These are phyloP conservation scores for Lepiota brunneoincarnata DNA, from an alignment of 768 basidiomycete species.

Conservation along the genomic window DNA sequence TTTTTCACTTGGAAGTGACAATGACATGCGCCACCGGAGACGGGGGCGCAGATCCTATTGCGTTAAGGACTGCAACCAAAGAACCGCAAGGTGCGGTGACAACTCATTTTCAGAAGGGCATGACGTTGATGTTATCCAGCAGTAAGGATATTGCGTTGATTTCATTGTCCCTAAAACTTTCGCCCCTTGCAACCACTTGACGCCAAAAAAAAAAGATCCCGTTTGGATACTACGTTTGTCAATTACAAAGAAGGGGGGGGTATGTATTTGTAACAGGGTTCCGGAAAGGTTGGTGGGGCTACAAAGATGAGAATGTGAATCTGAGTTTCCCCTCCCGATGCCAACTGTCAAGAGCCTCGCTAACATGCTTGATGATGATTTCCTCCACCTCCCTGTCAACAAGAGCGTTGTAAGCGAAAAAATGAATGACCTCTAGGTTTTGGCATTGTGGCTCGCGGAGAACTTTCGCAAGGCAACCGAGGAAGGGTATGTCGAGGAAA, in stretches of 20 bases:
- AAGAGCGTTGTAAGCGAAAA: slow-evolving; percentile 21
- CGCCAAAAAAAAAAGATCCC: slow-evolving; percentile 3
- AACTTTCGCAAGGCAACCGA: slow-evolving; percentile 19
- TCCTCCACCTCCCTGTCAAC: slow-evolving; percentile 18
- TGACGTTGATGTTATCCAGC: not conserved
- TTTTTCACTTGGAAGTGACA: no score
- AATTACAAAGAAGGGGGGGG: no score
- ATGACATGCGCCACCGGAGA: no score
- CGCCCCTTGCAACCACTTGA: slow-evolving; percentile 9
- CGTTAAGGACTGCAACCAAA: no score
- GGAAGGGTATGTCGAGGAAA: slow-evolving; percentile 26
- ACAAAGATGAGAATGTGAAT: not conserved
- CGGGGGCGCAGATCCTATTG: no score
- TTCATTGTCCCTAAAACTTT: slow-evolving; percentile 8
- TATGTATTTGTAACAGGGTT: not conserved
- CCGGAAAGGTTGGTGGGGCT: not conserved
- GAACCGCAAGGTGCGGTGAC: no score
- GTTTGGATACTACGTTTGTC: not conserved
- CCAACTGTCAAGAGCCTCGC: not conserved
- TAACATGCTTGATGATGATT: slow-evolving; percentile 12
- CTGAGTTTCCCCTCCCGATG: not conserved
- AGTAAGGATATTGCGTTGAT: not conserved
- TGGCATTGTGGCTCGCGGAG: slow-evolving; percentile 20
- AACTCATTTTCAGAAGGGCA: no score
- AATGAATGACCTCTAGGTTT: slow-evolving; percentile 22